Conservation (phyloP, 352 stramenopile genomes). For the Thraustochytrium striatum region DNA sequence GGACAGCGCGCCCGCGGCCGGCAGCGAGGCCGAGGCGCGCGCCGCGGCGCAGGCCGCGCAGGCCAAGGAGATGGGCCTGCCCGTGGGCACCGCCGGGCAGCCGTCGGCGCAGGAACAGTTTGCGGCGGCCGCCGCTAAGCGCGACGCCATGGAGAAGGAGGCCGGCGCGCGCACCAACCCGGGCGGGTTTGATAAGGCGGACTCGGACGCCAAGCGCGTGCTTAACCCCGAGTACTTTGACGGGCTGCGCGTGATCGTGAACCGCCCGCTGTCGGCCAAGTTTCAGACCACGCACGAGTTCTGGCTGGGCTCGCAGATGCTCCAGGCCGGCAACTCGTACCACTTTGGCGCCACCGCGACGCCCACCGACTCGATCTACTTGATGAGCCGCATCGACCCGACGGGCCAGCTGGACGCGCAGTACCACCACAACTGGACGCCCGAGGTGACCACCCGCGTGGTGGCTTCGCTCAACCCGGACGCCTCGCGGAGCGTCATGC, state of each 20-base stretch:
- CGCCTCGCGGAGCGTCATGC: conserved; percentile 13
- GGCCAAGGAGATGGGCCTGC: conserved; percentile 1
- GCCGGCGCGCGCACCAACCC: conserved; percentile 18
- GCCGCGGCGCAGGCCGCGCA: conserved; percentile 10
- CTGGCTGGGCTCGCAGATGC: conserved; percentile 42
- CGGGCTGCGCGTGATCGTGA: conserved; percentile 13
- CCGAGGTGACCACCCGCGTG: conserved; percentile 1
- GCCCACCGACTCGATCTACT: conserved; percentile 17
- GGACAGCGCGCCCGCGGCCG: neutral
- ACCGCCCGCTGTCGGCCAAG: conserved; percentile 29
- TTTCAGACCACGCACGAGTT: conserved; percentile 46
- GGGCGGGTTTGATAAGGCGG: conserved; percentile 45
- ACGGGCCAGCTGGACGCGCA: conserved; percentile 37
- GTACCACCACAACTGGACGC: conserved; percentile 44
- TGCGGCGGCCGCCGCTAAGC: neutral
- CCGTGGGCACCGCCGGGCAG: conserved; percentile 12
- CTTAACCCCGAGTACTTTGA: conserved; percentile 45
- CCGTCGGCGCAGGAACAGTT: conserved; percentile 3
- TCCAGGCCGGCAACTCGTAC: conserved; percentile 46
- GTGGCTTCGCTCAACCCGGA: conserved; percentile 24
- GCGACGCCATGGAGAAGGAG: neutral
- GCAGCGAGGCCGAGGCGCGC: neutral
- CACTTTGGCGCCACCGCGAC: conserved; percentile 35
- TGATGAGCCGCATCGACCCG: conserved; percentile 30
- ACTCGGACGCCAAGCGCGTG: conserved; percentile 37